Percentiles rank a stretch among this genome's conserved stretches.
phyloP scores from a whole-genome alignment of 352 stramenopile genomes.

The Halophytophthora polymorphica region DNA sequence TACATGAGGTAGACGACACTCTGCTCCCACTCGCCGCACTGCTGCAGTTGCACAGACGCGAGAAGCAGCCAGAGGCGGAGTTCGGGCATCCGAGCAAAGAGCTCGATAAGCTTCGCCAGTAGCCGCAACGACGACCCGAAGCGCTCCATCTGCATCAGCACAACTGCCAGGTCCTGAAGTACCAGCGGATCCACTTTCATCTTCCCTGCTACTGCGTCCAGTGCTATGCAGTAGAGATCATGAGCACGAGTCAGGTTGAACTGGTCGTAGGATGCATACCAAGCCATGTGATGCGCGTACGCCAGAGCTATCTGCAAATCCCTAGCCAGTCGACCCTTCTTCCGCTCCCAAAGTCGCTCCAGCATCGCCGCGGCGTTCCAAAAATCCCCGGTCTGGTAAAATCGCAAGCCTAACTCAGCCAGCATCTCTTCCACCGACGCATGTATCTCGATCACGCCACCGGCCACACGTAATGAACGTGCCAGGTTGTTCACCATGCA shows the following conservation, averaged over 20 bases:
- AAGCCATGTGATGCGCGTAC: slow-evolving; percentile 66
- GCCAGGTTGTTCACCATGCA: slow-evolving; percentile 23
- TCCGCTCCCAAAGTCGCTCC: slow-evolving; percentile 26
- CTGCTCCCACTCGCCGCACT: slow-evolving; percentile 47
- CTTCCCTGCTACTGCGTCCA: slow-evolving; percentile 15
- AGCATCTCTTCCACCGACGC: slow-evolving; percentile 34
- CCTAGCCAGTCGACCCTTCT: slow-evolving; percentile 3
- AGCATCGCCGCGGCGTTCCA: slow-evolving; percentile 57
- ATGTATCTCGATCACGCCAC: slow-evolving; percentile 9
- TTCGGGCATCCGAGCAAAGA: slow-evolving; percentile 39
- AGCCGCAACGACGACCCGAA: slow-evolving; percentile 48
- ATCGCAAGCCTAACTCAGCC: slow-evolving; percentile 29
- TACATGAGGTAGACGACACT: slow-evolving; percentile 64
- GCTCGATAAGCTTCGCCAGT: slow-evolving; percentile 57
- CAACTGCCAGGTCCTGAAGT: slow-evolving; percentile 56
- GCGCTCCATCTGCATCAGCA: slow-evolving; percentile 60
- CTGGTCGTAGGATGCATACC: slow-evolving; percentile 54
- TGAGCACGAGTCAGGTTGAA: slow-evolving; percentile 48
- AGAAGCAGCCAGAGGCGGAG: slow-evolving; percentile 62
- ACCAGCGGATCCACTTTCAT: slow-evolving; percentile 33
- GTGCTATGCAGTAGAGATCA: slow-evolving; percentile 35
- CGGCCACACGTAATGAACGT: slow-evolving; percentile 1
- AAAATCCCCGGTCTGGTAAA: slow-evolving; percentile 47
- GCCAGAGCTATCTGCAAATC: slow-evolving; percentile 32
- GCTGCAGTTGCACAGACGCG: slow-evolving; percentile 54